phyloP scores from a whole-genome alignment of 2,329 filamentous ascomycete species.

The Diaporthe sp. region DNA sequence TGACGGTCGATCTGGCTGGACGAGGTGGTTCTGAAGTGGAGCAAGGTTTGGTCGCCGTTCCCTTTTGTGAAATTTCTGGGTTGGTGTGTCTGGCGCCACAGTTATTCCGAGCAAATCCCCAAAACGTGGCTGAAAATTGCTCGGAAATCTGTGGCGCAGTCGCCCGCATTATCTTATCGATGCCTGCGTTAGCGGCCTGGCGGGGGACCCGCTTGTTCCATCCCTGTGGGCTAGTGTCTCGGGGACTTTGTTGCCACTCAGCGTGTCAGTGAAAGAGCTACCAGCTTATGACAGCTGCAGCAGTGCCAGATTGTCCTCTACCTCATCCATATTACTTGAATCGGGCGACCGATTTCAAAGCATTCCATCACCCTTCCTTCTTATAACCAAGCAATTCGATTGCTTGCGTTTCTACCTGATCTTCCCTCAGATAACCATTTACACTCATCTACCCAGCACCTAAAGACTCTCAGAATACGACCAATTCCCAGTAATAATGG shows the following conservation, averaged over 20 bases:
- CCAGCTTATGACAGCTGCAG: constrained; percentile 27
- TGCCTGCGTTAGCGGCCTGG: no score
- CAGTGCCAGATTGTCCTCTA: constrained; percentile 40
- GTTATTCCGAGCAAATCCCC: neutral
- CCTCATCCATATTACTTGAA: constrained; percentile 15
- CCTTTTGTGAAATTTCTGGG: constrained; percentile 44
- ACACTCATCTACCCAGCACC: constrained; percentile 20
- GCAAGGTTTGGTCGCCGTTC: constrained; percentile 40
- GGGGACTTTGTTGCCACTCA: constrained; percentile 26
- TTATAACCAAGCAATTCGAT: constrained; percentile 12
- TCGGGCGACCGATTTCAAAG: constrained; percentile 51
- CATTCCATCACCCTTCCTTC: constrained; percentile 41
- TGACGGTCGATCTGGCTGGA: constrained; percentile 39
- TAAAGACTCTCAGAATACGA: neutral
- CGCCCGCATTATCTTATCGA: constrained; percentile 33
- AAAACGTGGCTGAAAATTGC: neutral
- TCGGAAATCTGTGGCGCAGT: neutral
- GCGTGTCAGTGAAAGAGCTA: constrained; percentile 23
- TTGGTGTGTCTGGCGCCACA: constrained; percentile 41
- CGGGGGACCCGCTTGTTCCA: neutral
- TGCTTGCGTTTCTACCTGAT: constrained; percentile 31
- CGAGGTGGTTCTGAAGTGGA: constrained; percentile 37
- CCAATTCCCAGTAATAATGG: constrained; percentile 57
- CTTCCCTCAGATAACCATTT: constrained; percentile 11
- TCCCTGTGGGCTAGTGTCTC: neutral